Evolutionary conservation across 2,329 filamentous ascomycete genomes (phyloP), one percentile per base, ranked within the genome.

Genomic region (Colletotrichum sp.): DNA sequence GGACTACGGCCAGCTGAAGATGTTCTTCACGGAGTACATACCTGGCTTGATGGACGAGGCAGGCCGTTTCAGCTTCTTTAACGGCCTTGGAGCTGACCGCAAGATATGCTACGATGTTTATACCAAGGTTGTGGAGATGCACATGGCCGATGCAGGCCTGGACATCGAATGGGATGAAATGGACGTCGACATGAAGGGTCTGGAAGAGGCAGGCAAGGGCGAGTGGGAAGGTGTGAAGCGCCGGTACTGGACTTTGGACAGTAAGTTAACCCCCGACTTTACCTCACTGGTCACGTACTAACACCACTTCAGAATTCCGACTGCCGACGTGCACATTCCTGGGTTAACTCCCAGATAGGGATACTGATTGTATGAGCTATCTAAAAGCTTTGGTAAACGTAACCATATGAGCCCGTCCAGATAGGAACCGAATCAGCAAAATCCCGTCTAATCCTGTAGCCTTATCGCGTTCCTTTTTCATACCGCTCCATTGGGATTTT

Each of bases 41-140:
- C 95, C 97, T 36, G 93, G 92, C 0, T 84, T 98, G 69, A 86
- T 99, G 61, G 93, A 94, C 78, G 87, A 89, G 26, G 85, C 90
- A 5, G 94, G 96, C 75, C 90, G 93, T 10, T 98, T 97, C 82
- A 93, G 96, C 78, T 97, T 96, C 84, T 95, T 98, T 83, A 96
- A 97, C 81, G 96, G 97, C 0, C 92, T 98, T 73, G 97, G 97
- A 1, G 97, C 97, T 4, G 97, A 99, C 85, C 89, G 97, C 61
- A 93, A 93, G 83, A 93, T 98, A 76, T 98, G 95, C 85, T 98
- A 98, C 84, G 97, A 98, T 85, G 96, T 99, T 28, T 98, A 98
- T 85, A 94, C 93, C 69, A 95, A 94, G 83, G 95, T 98, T 4
- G 94, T 95, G 3, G 96, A 98, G 85, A 93, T 98, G 89, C 96